A percentile compares a stretch with the other conserved stretches of the same genome.
Conservation (phyloP, 2,329 filamentous ascomycete genomes). For the Pestalotiopsis sp. region DNA sequence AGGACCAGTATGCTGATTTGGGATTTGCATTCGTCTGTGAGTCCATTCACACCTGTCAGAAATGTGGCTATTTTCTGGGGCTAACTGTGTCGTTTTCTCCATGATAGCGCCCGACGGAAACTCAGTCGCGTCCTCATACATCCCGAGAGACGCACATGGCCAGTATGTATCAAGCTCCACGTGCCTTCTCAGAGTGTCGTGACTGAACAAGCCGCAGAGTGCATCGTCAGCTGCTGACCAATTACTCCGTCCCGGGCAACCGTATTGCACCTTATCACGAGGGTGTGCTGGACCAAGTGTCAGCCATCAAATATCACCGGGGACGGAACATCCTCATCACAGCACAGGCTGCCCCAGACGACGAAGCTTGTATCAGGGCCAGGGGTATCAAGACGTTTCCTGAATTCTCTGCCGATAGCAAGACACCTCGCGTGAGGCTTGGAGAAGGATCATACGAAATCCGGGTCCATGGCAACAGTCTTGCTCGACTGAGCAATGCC, state of each 20-base stretch:
- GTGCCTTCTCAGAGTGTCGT: not conserved
- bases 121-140: constrained; percentile 39
- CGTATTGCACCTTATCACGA: constrained; percentile 27
- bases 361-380: not conserved
- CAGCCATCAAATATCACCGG: constrained; percentile 49
- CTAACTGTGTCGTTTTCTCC: constrained; percentile 15
- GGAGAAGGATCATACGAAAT: not conserved
- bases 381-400: not conserved
- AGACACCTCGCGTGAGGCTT: constrained; percentile 6
- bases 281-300: constrained; percentile 40
- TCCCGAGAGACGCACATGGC: constrained; percentile 45
- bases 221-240: constrained; percentile 19
- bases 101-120: constrained; percentile 35
- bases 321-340: constrained; percentile 34
- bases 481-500: too few species aligned
- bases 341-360: constrained; percentile 33
- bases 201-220: constrained; percentile 16
- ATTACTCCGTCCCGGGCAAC: constrained; percentile 17
- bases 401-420: constrained; percentile 11
- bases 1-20: constrained; percentile 39
- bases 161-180: constrained; percentile 30
- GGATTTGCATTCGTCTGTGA: constrained; percentile 47
- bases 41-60: constrained; percentile 22
- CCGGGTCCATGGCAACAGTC: not conserved
- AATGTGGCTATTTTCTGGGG: not conserved